Conservation (phyloP, 345 rosid species). For the Schrenkiella parvula region DNA sequence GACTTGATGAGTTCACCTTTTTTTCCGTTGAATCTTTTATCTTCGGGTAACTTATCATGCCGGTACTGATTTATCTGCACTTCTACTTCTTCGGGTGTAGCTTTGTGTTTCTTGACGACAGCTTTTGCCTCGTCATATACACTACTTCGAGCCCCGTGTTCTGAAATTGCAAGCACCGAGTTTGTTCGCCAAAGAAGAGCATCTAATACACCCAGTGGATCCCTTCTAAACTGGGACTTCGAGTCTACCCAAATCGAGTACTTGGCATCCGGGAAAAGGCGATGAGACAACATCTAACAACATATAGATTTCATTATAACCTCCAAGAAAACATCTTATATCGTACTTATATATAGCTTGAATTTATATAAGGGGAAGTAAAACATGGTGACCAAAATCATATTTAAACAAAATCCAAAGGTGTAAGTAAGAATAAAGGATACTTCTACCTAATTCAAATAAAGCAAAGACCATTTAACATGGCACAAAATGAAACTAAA, state of each 20-base stretch:
- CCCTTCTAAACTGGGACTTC: conserved; percentile 94
- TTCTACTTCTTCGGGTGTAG: conserved; percentile 87
- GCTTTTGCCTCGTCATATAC: conserved; percentile 95
- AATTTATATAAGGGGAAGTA: not conserved
- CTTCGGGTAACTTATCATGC: conserved; percentile 66
- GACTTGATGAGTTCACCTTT: conserved; percentile 45
- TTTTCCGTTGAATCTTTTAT: conserved; percentile 73
- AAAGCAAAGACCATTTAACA: not conserved
- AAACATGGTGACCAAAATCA: not conserved
- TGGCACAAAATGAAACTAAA: not conserved
- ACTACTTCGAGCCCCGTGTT: conserved; percentile 94
- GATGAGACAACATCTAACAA: conserved; percentile 86
- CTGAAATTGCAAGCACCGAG: conserved; percentile 84
- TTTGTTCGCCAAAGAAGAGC: conserved; percentile 90
- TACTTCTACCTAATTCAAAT: not conserved
- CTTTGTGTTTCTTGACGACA: conserved; percentile 83
- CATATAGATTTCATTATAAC: conserved; percentile 5
- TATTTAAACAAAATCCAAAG: not conserved
- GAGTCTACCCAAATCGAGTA: conserved; percentile 97
- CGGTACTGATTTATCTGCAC: conserved; percentile 68
- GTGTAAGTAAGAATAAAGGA: not conserved
- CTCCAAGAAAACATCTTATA: not conserved
- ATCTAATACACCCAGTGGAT: conserved; percentile 84
- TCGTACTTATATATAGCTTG: not conserved
- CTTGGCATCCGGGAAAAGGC: conserved; percentile 74